These are phyloP conservation scores for Torrubiellomyces zombiae DNA, from an alignment of 2,329 filamentous ascomycete genomes.

Conservation along the genomic window DNA sequence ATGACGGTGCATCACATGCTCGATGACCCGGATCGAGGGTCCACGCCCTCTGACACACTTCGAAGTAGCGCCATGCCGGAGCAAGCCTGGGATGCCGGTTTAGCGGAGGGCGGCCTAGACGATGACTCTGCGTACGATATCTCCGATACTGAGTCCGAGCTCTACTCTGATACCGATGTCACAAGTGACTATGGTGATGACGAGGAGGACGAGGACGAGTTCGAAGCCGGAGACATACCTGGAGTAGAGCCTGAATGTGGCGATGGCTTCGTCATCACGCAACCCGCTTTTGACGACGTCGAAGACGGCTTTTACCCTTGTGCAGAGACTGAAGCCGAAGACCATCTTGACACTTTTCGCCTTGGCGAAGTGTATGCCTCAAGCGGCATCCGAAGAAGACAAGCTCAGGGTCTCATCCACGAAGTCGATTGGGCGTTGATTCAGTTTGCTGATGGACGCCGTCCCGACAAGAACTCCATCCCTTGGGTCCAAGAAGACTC, in stretches of 20 bases:
- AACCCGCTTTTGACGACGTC: conserved; percentile 80
- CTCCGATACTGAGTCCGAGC: conserved; percentile 43
- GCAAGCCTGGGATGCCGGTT: conserved; percentile 26
- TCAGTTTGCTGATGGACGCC: conserved; percentile 54
- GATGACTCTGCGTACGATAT: conserved; percentile 43
- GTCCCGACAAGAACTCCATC: conserved; percentile 58
- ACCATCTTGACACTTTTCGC: conserved; percentile 66
- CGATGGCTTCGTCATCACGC: conserved; percentile 67
- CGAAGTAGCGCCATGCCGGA: conserved; percentile 23
- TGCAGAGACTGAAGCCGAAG: conserved; percentile 54
- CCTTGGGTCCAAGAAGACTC: conserved; percentile 16
- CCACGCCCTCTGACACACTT: conserved; percentile 11
- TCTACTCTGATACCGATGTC: conserved; percentile 30
- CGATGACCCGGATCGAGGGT: conserved; percentile 45
- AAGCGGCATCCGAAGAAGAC: conserved; percentile 68
- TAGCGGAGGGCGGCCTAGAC: conserved; percentile 23
- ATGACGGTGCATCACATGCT: conserved; percentile 98
- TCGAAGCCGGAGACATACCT: conserved; percentile 57
- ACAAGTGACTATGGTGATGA: conserved; percentile 36
- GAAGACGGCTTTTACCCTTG: conserved; percentile 67
- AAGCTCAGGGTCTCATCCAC: conserved; percentile 56
- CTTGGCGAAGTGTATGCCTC: conserved; percentile 79
- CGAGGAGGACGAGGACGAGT: conserved; percentile 37
- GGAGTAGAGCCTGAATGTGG: conserved; percentile 62
- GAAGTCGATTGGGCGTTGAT: conserved; percentile 96